Evolutionary conservation across 2,329 filamentous ascomycete genomes (phyloP).

Genomic region (Colletotrichum theobromicola): DNA sequence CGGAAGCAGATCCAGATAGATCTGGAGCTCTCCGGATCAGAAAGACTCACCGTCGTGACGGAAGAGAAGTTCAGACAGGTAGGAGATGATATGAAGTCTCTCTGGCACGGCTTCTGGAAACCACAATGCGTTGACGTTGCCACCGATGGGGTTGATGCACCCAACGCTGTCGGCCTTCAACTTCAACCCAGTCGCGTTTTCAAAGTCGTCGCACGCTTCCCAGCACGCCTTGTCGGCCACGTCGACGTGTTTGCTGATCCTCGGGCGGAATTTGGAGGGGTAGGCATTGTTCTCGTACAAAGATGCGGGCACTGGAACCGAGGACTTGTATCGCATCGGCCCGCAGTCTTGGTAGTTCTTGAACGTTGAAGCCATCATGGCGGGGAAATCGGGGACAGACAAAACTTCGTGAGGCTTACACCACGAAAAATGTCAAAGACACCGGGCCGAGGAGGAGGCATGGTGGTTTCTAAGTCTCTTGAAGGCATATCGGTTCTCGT

Average conservation of each 20-base stretch:
- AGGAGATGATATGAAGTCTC: not conserved
- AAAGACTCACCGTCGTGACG: not conserved
- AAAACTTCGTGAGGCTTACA: not conserved
- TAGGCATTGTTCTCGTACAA: not conserved
- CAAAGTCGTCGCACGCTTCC: not conserved
- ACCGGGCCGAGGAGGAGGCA: not conserved
- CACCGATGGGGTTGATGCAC: not conserved
- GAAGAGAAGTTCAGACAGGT: not conserved
- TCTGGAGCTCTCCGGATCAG: not conserved
- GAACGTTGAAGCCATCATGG: not conserved
- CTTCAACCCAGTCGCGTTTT: not conserved
- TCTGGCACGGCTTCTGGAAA: not conserved
- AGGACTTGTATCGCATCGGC: not conserved
- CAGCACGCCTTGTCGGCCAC: not conserved
- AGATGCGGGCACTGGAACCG: not conserved
- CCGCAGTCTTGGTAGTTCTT: not conserved
- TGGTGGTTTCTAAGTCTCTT: not conserved
- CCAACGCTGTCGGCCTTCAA: not conserved
- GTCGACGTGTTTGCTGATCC: not conserved
- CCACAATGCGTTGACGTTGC: not conserved
- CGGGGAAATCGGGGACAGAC: not conserved
- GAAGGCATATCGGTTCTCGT: not conserved
- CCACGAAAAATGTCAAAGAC: not conserved
- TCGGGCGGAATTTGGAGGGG: not conserved
- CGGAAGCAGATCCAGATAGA: not conserved